Percentiles rank a stretch among this genome's conserved stretches.
These are phyloP conservation scores for Chlamydomonas incerta DNA, from an alignment of 139 green algal species.

Conservation along the genomic window DNA sequence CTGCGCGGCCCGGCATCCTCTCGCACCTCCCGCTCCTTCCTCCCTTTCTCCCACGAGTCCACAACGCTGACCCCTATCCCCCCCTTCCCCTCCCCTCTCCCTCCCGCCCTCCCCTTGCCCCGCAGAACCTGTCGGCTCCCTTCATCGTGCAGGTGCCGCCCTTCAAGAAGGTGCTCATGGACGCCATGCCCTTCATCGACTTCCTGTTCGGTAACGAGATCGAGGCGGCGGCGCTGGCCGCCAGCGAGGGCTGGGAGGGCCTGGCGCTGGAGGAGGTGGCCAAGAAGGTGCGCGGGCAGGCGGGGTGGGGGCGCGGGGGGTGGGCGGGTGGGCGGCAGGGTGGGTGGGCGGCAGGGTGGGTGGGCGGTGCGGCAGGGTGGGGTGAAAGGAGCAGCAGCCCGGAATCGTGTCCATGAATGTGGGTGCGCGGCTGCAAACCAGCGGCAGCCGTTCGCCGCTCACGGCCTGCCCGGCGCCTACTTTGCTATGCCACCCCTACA, in stretches of 20 bases:
- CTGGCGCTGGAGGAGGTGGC: conserved; percentile 90
- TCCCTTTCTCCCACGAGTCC: not conserved
- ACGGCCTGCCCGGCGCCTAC: too few species aligned
- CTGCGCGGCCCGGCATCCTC: too few species aligned
- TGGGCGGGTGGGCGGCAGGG: not conserved
- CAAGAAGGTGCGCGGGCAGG: conserved; percentile 78
- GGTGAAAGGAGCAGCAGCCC: too few species aligned
- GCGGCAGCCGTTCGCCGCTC: too few species aligned
- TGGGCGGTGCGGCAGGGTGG: not conserved
- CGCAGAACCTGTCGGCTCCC: conserved; percentile 94
- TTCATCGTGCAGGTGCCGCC: conserved; percentile 94
- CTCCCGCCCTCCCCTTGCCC: conserved; percentile 33
- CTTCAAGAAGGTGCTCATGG: conserved; percentile 87
- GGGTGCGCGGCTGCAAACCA: too few species aligned
- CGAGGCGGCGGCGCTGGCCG: conserved; percentile 92
- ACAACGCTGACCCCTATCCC: too few species aligned
- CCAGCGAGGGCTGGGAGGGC: conserved; percentile 92
- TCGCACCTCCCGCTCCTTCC: too few species aligned
- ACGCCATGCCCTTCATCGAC: conserved; percentile 93
- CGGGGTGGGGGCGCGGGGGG: too few species aligned
- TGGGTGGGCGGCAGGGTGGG: not conserved
- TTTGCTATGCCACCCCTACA: too few species aligned
- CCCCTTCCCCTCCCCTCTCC: not conserved
- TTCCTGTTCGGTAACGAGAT: conserved; percentile 98
- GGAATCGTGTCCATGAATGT: too few species aligned